A percentile compares a stretch with the other conserved stretches of the same genome.
These are phyloP conservation scores for Glebionis coronaria DNA, from an alignment of 129 eudicot species.

Conservation along the genomic window DNA sequence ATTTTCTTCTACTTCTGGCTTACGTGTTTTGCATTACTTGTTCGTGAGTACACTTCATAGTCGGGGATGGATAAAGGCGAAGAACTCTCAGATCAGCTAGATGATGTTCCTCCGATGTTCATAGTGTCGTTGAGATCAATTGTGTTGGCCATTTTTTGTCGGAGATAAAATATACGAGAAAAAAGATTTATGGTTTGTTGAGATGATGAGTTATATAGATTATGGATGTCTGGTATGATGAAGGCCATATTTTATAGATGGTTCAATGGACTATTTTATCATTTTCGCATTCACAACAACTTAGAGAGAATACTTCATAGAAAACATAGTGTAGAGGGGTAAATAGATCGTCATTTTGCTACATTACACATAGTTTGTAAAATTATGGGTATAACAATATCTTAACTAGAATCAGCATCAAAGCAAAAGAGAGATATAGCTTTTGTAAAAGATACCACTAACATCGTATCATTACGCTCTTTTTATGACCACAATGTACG, in stretches of 20 bases:
- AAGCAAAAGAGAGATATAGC: no score
- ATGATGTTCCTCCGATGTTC: slow-evolving; percentile 7
- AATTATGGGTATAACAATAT: no score
- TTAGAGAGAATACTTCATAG: neutral
- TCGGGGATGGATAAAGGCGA: no score
- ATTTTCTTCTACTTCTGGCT: slow-evolving; percentile 42
- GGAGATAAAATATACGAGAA: neutral
- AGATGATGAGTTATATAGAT: neutral
- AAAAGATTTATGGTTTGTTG: slow-evolving; percentile 7
- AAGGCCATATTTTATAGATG: slow-evolving; percentile 15
- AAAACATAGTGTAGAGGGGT: slow-evolving; percentile 9
- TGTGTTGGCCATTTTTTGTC: neutral
- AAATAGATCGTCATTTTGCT: no score
- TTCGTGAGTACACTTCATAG: slow-evolving; percentile 46
- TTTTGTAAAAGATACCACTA: no score
- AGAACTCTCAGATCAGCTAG: slow-evolving; percentile 25
- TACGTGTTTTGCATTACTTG: neutral
- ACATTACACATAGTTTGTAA: no score
- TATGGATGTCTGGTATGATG: neutral
- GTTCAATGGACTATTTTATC: slow-evolving; percentile 8
- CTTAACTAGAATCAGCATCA: no score
- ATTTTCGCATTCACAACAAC: neutral
- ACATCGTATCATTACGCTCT: no score
- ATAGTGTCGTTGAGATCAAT: neutral
- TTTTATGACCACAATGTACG: neutral